These are phyloP conservation scores for Ambrosiella cleistominuta DNA, from an alignment of 2,329 filamentous ascomycete species.

Conservation along the genomic window DNA sequence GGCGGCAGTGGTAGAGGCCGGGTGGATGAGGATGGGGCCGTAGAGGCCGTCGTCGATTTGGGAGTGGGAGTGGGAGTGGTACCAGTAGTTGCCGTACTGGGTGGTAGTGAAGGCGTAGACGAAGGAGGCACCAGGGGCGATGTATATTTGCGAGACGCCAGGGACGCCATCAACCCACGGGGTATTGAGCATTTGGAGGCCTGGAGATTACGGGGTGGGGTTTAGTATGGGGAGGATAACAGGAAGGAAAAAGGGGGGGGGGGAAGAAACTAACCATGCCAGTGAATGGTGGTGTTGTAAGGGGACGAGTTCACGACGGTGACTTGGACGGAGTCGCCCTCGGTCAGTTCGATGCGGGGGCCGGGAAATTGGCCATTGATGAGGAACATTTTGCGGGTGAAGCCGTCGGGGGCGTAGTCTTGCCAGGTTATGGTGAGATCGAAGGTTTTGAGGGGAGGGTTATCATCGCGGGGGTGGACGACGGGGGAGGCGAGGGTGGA, in stretches of 20 bases:
- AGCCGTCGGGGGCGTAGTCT: slow-evolving; percentile 26
- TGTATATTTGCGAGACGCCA: slow-evolving; percentile 35
- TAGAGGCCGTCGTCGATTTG: slow-evolving; percentile 44
- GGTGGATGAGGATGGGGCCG: slow-evolving; percentile 35
- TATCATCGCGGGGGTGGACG: background rate
- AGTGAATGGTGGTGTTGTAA: slow-evolving; percentile 31
- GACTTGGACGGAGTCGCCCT: slow-evolving; percentile 32
- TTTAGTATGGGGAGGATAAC: background rate
- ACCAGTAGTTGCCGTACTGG: slow-evolving; percentile 42
- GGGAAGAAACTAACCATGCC: slow-evolving; percentile 23
- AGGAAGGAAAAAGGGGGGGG: background rate
- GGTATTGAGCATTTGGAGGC: slow-evolving; percentile 32
- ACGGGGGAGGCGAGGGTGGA: background rate
- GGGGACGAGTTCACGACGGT: slow-evolving; percentile 29
- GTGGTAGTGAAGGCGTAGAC: slow-evolving; percentile 37
- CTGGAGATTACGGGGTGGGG: slow-evolving; percentile 15
- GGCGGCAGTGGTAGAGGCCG: slow-evolving; percentile 18
- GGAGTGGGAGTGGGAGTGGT: slow-evolving; percentile 37
- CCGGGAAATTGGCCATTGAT: slow-evolving; percentile 46
- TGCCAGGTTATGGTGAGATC: slow-evolving; percentile 22
- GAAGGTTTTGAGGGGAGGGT: slow-evolving; percentile 14
- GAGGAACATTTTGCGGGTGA: slow-evolving; percentile 27
- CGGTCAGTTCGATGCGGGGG: slow-evolving; percentile 35
- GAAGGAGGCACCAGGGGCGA: slow-evolving; percentile 30
- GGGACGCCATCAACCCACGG: slow-evolving; percentile 45